These are phyloP conservation scores for Jackrogersella minutella DNA, from an alignment of 495 filamentous ascomycete genomes.

Conservation along the genomic window DNA sequence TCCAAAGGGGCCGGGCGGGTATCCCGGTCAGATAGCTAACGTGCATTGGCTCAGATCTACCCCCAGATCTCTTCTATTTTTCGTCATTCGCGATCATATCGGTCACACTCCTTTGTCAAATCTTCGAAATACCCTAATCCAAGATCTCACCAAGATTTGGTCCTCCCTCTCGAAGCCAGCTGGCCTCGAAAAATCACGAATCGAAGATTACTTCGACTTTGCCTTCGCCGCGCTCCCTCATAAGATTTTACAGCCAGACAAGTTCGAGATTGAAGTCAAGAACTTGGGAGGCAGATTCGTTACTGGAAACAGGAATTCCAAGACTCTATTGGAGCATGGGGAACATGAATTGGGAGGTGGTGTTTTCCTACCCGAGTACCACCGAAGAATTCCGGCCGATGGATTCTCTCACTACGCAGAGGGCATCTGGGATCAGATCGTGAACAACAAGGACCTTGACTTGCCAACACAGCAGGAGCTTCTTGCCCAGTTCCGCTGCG, in stretches of 20 bases:
- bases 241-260: conserved; percentile 95
- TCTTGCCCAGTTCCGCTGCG: conserved; percentile 95
- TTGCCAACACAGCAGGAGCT: conserved; percentile 96
- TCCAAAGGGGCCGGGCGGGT: background rate
- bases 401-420: conserved; percentile 92
- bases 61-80: conserved; percentile 92
- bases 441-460: conserved; percentile 97
- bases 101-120: conserved; percentile 89
- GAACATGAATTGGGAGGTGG: conserved; percentile 78
- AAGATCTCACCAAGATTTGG: conserved; percentile 93
- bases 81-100: conserved; percentile 96
- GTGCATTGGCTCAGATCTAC: conserved; percentile 69
- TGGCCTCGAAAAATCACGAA: conserved; percentile 86
- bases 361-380: conserved; percentile 92
- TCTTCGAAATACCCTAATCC: conserved; percentile 85
- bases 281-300: conserved; percentile 84
- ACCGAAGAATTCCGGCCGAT: conserved; percentile 93
- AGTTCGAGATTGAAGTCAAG: conserved; percentile 81
- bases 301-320: conserved; percentile 72
- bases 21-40: background rate
- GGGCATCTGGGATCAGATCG: conserved; percentile 97
- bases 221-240: conserved; percentile 95
- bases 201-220: conserved; percentile 98
- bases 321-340: conserved; percentile 58
- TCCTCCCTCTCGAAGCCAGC: conserved; percentile 86